These are phyloP conservation scores for Trametes villosa DNA, from an alignment of 768 basidiomycete genomes.

Conservation along the genomic window DNA sequence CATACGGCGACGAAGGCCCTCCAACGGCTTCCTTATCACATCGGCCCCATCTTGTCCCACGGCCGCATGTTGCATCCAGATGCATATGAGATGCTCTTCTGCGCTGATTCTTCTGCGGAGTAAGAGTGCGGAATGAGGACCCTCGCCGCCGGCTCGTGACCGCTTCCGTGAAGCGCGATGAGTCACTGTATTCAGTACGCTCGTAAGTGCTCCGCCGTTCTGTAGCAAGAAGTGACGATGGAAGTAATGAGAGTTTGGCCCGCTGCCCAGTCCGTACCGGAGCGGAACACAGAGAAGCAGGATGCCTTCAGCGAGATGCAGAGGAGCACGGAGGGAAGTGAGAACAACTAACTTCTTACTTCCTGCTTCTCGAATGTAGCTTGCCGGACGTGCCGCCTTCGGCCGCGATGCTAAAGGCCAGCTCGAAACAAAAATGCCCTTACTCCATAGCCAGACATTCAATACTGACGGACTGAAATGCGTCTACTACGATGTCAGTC, in stretches of 20 bases:
- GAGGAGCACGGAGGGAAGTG: no score
- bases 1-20: conserved; percentile 13
- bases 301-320: no score
- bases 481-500: no score
- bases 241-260: not conserved
- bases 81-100: not conserved
- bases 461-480: no score
- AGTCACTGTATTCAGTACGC: not conserved
- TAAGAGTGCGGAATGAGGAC: not conserved
- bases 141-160: not conserved
- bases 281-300: no score
- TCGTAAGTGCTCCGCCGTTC: not conserved
- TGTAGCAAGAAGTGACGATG: not conserved
- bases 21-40: conserved; percentile 2
- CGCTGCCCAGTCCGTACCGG: not conserved
- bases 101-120: not conserved
- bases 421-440: no score
- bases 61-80: conserved; percentile 4
- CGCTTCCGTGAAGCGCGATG: not conserved
- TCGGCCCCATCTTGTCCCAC: conserved; percentile 13
- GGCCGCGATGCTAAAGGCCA: no score
- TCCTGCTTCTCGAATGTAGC: no score
- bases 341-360: no score
- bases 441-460: no score
- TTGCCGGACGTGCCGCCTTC: no score